These are phyloP conservation scores for Closterium sp. DNA, from an alignment of 139 green algal species.

Conservation along the genomic window DNA sequence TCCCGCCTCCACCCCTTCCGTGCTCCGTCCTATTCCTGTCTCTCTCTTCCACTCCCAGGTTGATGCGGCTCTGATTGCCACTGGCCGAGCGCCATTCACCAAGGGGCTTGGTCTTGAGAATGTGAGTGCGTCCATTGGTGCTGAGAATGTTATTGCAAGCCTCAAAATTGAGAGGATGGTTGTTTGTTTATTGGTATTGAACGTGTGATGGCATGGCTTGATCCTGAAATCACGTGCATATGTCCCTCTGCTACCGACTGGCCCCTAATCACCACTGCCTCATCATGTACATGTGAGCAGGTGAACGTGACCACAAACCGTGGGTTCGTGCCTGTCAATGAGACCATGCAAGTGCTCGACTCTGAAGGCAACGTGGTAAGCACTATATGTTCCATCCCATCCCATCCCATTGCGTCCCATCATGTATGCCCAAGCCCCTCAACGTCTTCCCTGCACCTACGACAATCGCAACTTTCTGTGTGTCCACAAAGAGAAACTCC, in stretches of 20 bases:
- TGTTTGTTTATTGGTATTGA: no score
- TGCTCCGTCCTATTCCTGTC: background rate
- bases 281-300: background rate
- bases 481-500: no score
- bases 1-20: background rate
- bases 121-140: slow-evolving; percentile 3
- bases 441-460: no score
- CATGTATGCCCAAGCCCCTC: background rate
- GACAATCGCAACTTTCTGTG: no score
- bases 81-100: slow-evolving; percentile 81
- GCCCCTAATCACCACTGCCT: background rate
- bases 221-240: no score
- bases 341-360: slow-evolving; percentile 83
- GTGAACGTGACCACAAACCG: slow-evolving; percentile 79
- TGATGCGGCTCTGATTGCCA: slow-evolving; percentile 87
- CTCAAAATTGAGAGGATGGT: no score
- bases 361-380: slow-evolving; percentile 15
- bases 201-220: no score
- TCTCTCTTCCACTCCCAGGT: slow-evolving; percentile 48
- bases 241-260: no score
- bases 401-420: background rate
- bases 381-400: no score
- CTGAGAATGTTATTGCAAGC: no score
- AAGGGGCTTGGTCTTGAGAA: slow-evolving; percentile 80
- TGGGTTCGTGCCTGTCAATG: slow-evolving; percentile 91